These are phyloP conservation scores for Alternaria gaisen DNA, from an alignment of 2,329 filamentous ascomycete species.

Conservation along the genomic window DNA sequence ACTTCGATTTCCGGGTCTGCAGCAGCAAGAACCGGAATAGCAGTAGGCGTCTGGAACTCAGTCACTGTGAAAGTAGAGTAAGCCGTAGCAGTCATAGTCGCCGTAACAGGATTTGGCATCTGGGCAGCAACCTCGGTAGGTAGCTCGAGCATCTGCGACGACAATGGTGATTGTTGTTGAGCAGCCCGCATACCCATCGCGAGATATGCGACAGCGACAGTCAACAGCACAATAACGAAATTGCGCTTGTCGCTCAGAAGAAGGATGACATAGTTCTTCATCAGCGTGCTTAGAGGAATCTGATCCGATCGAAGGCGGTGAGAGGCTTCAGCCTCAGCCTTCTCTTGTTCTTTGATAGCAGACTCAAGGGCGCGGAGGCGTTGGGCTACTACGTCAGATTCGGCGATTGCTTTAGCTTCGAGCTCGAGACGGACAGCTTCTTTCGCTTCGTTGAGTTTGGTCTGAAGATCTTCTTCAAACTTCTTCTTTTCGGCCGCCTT, in stretches of 20 bases:
- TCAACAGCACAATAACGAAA: conserved; percentile 59
- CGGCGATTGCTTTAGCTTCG: conserved; percentile 40
- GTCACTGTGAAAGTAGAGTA: conserved; percentile 42
- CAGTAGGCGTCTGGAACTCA: conserved; percentile 21
- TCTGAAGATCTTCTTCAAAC: conserved; percentile 38
- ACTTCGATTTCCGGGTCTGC: background rate
- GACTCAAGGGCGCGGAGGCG: conserved; percentile 43
- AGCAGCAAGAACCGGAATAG: background rate
- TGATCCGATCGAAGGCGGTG: conserved; percentile 42
- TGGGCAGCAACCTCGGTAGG: background rate
- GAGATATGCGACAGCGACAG: conserved; percentile 55
- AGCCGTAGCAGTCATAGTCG: conserved; percentile 37
- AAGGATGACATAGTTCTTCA: conserved; percentile 63
- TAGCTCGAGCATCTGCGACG: conserved; percentile 2
- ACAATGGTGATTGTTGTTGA: conserved; percentile 16
- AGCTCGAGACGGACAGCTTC: conserved; percentile 44
- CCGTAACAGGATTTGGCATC: conserved; percentile 28
- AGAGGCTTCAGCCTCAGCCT: conserved; percentile 15
- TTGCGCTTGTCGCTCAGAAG: conserved; percentile 64
- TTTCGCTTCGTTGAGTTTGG: conserved; percentile 45
- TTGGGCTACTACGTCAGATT: conserved; percentile 40
- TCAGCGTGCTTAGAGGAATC: conserved; percentile 61
- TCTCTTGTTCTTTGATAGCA: conserved; percentile 33
- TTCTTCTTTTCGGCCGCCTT: conserved; percentile 39
- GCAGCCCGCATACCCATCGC: conserved; percentile 34